A percentile compares a stretch with the other conserved stretches of the same genome.
Evolutionary conservation across 306 rosid species (phyloP).

Genomic region (Nissolia schottii): DNA sequence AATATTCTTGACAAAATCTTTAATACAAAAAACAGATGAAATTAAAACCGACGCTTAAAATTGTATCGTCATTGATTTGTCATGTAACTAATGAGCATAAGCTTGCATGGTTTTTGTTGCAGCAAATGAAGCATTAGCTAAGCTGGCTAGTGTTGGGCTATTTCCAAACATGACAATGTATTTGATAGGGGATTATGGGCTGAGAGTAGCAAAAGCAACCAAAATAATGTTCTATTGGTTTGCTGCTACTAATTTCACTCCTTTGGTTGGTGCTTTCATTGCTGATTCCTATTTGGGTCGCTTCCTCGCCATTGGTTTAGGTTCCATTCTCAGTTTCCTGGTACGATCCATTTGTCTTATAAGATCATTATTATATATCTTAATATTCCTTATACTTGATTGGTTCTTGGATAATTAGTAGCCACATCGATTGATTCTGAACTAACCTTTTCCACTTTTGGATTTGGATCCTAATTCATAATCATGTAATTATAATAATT

Average conservation of each 20-base stretch:
- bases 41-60: too few relatives aligned
- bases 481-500: neutral
- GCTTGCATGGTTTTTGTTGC: neutral
- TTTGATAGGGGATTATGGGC: conserved; percentile 40
- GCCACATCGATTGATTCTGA: neutral
- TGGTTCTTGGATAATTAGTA: too few relatives aligned
- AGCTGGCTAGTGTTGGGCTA: conserved; percentile 53
- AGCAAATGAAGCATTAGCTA: conserved; percentile 64
- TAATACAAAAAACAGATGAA: too few relatives aligned
- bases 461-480: neutral
- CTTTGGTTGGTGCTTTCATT: conserved; percentile 56
- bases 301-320: conserved; percentile 49
- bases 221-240: conserved; percentile 47
- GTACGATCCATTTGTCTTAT: too few relatives aligned
- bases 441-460: neutral
- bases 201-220: conserved; percentile 39
- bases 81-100: neutral
- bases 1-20: too few relatives aligned
- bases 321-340: conserved; percentile 51
- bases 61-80: neutral
- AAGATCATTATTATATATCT: neutral
- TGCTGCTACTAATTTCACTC: conserved; percentile 52
- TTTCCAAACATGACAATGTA: conserved; percentile 59
- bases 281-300: conserved; percentile 73
- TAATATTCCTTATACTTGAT: too few relatives aligned